A percentile compares a stretch with the other conserved stretches of the same genome.
phyloP scores from a whole-genome alignment of 768 basidiomycete species.

The Phlegmacium glaucopus region DNA sequence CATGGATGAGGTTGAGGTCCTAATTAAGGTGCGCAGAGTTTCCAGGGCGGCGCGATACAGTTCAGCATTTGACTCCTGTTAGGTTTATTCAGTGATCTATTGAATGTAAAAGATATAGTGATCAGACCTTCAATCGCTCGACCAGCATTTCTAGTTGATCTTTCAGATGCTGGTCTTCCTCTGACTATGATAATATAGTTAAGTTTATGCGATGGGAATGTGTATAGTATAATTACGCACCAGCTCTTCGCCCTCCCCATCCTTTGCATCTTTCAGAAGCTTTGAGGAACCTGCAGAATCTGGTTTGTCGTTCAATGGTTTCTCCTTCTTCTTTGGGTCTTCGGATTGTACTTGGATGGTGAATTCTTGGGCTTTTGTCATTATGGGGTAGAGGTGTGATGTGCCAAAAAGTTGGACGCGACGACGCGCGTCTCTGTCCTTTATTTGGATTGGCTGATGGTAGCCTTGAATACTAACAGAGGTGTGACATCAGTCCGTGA shows the following conservation, averaged over 20 bases:
- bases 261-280: constrained; percentile 45
- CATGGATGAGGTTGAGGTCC: constrained; percentile 98
- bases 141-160: constrained; percentile 96
- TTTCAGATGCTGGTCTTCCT: constrained; percentile 92
- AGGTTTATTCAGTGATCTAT: constrained; percentile 11
- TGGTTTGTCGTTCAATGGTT: constrained; percentile 34
- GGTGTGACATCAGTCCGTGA: not conserved
- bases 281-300: constrained; percentile 49
- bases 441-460: not conserved
- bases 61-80: constrained; percentile 81
- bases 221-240: constrained; percentile 43
- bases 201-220: constrained; percentile 1
- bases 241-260: constrained; percentile 72
- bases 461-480: constrained; percentile 1
- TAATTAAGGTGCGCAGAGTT: constrained; percentile 87
- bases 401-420: too few species aligned
- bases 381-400: constrained; percentile 25
- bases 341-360: constrained; percentile 64
- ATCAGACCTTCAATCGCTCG: constrained; percentile 81
- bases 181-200: constrained; percentile 53
- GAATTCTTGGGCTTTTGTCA: constrained; percentile 59
- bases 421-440: too few species aligned
- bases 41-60: constrained; percentile 91
- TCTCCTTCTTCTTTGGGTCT: constrained; percentile 73
- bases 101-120: not conserved